Conservation (phyloP, 2,329 filamentous ascomycete genomes). For the Cladosporium velox region DNA sequence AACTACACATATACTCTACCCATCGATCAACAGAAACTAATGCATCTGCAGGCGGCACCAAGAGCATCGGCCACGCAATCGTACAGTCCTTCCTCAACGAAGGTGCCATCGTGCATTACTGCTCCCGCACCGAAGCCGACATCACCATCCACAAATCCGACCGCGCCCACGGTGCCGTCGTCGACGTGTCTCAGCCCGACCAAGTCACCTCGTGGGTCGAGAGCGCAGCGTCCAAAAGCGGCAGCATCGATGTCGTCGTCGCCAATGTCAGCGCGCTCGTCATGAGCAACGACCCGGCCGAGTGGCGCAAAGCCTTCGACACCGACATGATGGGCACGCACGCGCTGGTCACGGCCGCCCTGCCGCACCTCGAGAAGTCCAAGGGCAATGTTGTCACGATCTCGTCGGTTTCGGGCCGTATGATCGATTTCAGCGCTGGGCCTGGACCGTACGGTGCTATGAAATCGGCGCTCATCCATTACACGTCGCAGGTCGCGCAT, state of each 20-base stretch:
- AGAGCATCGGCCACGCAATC: slow-evolving; percentile 36
- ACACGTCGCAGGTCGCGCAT: slow-evolving; percentile 40
- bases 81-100: slow-evolving; percentile 34
- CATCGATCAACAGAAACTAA: neutral
- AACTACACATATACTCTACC: no score
- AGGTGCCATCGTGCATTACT: slow-evolving; percentile 38
- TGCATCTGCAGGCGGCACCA: slow-evolving; percentile 33
- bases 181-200: slow-evolving; percentile 31
- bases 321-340: slow-evolving; percentile 41
- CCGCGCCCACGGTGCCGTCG: slow-evolving; percentile 28
- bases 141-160: slow-evolving; percentile 24
- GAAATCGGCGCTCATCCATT: slow-evolving; percentile 42
- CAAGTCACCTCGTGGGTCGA: slow-evolving; percentile 31
- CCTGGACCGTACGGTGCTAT: slow-evolving; percentile 41
- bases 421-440: slow-evolving; percentile 42
- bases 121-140: slow-evolving; percentile 31
- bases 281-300: slow-evolving; percentile 30
- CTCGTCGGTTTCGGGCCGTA: slow-evolving; percentile 40
- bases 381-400: slow-evolving; percentile 42
- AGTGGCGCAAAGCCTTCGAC: slow-evolving; percentile 35
- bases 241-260: slow-evolving; percentile 35
- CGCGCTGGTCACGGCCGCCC: slow-evolving; percentile 35
- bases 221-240: slow-evolving; percentile 25
- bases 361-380: slow-evolving; percentile 39
- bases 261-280: slow-evolving; percentile 37